Conservation (phyloP, 768 basidiomycete genomes). For the Boletus huronensis region DNA sequence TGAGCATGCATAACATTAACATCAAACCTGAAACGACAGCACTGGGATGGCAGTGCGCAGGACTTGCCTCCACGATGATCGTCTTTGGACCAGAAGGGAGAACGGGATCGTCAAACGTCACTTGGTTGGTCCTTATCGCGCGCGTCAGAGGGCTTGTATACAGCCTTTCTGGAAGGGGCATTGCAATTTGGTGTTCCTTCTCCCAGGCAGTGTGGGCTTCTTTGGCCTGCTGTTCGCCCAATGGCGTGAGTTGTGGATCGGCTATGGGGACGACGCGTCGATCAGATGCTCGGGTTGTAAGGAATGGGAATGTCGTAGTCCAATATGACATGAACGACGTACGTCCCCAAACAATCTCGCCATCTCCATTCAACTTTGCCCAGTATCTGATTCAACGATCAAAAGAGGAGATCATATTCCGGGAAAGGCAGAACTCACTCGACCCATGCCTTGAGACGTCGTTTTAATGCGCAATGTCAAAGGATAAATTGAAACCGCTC, state of each 20-base stretch:
- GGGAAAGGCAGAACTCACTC: constrained; percentile 39
- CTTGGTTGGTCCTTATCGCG: constrained; percentile 53
- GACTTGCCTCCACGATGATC: constrained; percentile 53
- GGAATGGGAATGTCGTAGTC: not conserved
- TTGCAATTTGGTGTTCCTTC: constrained; percentile 9
- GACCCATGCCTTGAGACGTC: constrained; percentile 47
- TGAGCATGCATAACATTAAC: not conserved
- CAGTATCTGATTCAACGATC: constrained; percentile 43
- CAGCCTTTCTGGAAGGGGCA: constrained; percentile 20
- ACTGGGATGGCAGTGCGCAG: not conserved
- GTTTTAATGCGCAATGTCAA: not conserved
- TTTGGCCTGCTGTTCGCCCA: constrained; percentile 56
- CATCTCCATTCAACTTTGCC: constrained; percentile 63
- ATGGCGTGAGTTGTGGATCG: constrained; percentile 51
- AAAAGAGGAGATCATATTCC: not conserved
- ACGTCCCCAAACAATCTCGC: constrained; percentile 72
- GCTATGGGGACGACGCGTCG: constrained; percentile 5
- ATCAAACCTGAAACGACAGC: not conserved
- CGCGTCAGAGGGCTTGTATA: constrained; percentile 52
- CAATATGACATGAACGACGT: constrained; percentile 26
- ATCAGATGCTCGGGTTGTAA: not conserved
- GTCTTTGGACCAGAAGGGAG: constrained; percentile 28
- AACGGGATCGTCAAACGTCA: constrained; percentile 46
- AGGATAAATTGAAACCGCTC: not conserved
- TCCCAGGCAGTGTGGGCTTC: constrained; percentile 17